phyloP scores from a whole-genome alignment of 345 rosid genomes.

The Hevea brasiliensis region DNA sequence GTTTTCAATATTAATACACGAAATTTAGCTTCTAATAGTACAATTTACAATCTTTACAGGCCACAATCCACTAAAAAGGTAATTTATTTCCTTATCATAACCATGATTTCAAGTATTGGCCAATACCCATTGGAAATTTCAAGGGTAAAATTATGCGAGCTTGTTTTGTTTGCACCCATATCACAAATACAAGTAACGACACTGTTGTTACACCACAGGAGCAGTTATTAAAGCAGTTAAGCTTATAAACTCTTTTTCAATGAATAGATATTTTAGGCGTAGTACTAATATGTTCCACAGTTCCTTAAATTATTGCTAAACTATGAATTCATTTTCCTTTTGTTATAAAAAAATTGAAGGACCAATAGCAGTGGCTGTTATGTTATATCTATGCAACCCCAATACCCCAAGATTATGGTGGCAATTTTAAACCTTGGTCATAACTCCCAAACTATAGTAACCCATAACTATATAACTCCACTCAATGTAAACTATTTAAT shows the following conservation, averaged over 20 bases:
- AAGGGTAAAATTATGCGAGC: background rate
- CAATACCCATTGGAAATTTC: background rate
- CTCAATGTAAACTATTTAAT: background rate
- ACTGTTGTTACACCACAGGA: background rate
- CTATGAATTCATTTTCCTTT: background rate
- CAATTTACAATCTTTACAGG: background rate
- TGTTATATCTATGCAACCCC: background rate
- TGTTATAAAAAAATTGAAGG: no score
- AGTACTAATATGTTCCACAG: background rate
- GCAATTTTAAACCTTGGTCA: background rate
- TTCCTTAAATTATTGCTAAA: no score
- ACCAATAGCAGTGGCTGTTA: background rate
- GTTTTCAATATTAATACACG: background rate
- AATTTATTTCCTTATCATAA: background rate
- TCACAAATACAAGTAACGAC: background rate
- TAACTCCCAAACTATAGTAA: background rate
- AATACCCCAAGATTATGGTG: no score
- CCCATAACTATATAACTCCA: background rate
- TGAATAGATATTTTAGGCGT: background rate
- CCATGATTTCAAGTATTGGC: background rate
- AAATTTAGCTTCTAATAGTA: background rate
- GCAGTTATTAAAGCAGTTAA: background rate
- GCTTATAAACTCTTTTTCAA: background rate
- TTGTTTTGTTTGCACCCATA: background rate
- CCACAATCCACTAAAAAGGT: background rate